Evolutionary conservation across 139 green algal genomes (phyloP).

Genomic region (Coelastrella sp.): DNA sequence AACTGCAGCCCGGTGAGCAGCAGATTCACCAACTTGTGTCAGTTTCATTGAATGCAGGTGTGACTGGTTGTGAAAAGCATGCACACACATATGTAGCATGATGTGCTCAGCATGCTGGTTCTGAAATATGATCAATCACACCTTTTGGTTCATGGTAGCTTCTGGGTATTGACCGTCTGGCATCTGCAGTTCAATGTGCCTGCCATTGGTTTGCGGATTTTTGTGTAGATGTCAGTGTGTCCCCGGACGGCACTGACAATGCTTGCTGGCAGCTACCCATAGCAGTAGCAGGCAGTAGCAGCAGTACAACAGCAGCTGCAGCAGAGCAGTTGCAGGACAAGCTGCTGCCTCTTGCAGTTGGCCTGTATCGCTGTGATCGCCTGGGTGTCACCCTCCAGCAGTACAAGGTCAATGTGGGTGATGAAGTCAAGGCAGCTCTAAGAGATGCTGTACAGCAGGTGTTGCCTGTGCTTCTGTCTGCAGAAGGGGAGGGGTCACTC

Average conservation of each 20-base stretch:
- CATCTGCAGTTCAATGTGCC: too few species aligned
- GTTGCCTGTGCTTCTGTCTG: constrained; percentile 63
- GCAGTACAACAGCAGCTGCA: not conserved
- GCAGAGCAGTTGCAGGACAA: constrained; percentile 56
- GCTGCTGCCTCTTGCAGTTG: constrained; percentile 81
- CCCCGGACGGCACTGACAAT: not conserved
- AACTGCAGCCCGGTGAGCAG: constrained; percentile 35
- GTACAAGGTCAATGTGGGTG: constrained; percentile 51
- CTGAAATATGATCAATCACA: too few species aligned
- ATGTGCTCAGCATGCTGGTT: too few species aligned
- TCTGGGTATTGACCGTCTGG: too few species aligned
- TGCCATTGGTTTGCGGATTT: not conserved
- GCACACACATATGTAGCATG: too few species aligned
- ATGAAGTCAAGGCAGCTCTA: constrained; percentile 64
- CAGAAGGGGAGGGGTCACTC: not conserved
- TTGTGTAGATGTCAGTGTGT: constrained; percentile 26
- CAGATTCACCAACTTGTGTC: too few species aligned
- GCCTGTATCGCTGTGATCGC: constrained; percentile 71
- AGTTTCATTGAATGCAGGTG: not conserved
- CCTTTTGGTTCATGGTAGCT: too few species aligned
- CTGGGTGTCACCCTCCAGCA: constrained; percentile 59
- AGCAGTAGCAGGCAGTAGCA: not conserved
- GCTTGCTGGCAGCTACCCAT: constrained; percentile 8
- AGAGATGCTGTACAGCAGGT: constrained; percentile 67
- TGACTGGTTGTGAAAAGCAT: not conserved